These are phyloP conservation scores for Phlebiopsis flavidoalba DNA, from an alignment of 768 basidiomycete species.

Conservation along the genomic window DNA sequence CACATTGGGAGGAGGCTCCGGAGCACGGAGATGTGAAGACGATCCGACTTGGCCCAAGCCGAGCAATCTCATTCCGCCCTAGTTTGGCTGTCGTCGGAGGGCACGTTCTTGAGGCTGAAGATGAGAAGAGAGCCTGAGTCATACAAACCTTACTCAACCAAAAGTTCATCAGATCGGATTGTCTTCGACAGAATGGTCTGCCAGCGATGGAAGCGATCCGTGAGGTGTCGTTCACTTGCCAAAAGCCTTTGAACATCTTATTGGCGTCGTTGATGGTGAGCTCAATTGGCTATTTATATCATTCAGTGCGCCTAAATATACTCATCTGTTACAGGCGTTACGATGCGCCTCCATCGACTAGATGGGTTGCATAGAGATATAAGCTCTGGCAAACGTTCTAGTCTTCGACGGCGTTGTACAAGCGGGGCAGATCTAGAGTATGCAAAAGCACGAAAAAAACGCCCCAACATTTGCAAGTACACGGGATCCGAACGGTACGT, in stretches of 20 bases:
- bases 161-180: background rate
- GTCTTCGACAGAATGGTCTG: background rate
- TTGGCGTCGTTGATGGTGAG: background rate
- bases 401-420: background rate
- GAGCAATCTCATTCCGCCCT: too few species aligned
- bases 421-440: conserved; percentile 13
- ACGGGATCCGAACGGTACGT: background rate
- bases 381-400: conserved; percentile 13
- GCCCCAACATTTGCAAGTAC: background rate
- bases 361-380: conserved; percentile 17
- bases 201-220: background rate
- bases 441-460: conserved; percentile 1
- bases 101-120: too few species aligned
- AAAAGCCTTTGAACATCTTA: background rate
- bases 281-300: too few species aligned
- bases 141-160: too few species aligned
- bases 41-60: too few species aligned
- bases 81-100: too few species aligned
- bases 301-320: background rate
- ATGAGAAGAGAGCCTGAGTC: too few species aligned
- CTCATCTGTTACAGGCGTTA: background rate
- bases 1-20: too few species aligned
- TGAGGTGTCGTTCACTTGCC: background rate
- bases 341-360: background rate
- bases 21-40: too few species aligned